Evolutionary conservation across 2,329 filamentous ascomycete species (phyloP).

Genomic region (Ophiostoma ips): DNA sequence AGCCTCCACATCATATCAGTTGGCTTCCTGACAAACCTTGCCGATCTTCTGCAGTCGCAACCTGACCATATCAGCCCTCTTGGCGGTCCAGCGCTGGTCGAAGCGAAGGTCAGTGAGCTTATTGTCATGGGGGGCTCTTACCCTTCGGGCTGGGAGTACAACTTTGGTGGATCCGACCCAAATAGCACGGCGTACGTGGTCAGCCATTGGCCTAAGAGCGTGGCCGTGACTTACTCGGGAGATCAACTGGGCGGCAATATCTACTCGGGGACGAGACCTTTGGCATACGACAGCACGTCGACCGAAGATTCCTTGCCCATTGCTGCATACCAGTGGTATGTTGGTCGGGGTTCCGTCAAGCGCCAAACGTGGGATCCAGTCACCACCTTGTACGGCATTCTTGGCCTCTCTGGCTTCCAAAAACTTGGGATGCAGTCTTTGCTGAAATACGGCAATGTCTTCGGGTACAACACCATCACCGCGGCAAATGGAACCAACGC

Average conservation of each 20-base stretch:
- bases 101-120: conserved; percentile 31
- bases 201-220: conserved; percentile 26
- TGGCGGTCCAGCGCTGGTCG: conserved; percentile 26
- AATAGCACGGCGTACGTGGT: conserved; percentile 28
- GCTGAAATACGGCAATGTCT: conserved; percentile 25
- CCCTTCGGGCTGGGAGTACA: conserved; percentile 32
- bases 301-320: neutral
- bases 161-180: conserved; percentile 30
- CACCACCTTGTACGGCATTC: conserved; percentile 27
- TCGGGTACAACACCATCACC: conserved; percentile 27
- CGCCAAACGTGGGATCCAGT: conserved; percentile 29
- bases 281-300: conserved; percentile 10
- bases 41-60: conserved; percentile 30
- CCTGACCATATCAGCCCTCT: conserved; percentile 26
- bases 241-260: conserved; percentile 29
- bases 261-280: conserved; percentile 22
- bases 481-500: conserved; percentile 25
- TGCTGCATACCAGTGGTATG: conserved; percentile 27
- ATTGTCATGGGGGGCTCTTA: conserved; percentile 39
- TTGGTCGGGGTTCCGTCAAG: conserved; percentile 12
- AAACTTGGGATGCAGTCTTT: conserved; percentile 11
- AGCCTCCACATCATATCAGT: conserved; percentile 32
- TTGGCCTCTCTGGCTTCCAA: conserved; percentile 19
- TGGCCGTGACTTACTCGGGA: conserved; percentile 28
- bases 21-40: conserved; percentile 33